Evolutionary conservation across 345 rosid genomes (phyloP).

Genomic region (Pelargonium nanum): DNA sequence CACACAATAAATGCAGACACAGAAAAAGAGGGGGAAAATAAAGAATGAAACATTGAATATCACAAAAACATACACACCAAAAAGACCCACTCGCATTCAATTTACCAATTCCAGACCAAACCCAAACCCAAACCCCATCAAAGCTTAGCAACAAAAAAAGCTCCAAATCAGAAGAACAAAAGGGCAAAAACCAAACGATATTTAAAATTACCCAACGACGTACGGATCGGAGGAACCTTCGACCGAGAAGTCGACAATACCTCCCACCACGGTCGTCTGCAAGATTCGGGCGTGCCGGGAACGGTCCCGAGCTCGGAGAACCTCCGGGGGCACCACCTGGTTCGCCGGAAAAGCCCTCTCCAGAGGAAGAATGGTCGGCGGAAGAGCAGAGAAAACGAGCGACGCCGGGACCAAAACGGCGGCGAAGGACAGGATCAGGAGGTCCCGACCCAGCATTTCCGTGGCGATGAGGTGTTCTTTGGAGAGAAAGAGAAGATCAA

Average conservation of each 20-base stretch:
- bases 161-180: neutral
- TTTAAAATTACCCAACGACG: conserved; percentile 55
- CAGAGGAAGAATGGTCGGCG: conserved; percentile 35
- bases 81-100: neutral
- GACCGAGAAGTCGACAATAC: conserved; percentile 60
- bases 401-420: conserved; percentile 15
- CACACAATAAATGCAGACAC: neutral
- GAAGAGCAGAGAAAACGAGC: conserved; percentile 19
- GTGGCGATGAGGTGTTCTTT: neutral
- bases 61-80: neutral
- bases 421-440: conserved; percentile 15
- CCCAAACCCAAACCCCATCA: neutral
- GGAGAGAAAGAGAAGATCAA: neutral
- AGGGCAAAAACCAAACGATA: neutral
- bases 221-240: conserved; percentile 81
- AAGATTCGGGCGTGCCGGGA: conserved; percentile 63
- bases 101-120: neutral
- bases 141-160: neutral
- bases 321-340: conserved; percentile 36
- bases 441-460: neutral
- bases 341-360: conserved; percentile 60
- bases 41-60: neutral
- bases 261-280: conserved; percentile 37
- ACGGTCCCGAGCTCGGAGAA: conserved; percentile 58
- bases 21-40: neutral